A percentile compares a stretch with the other conserved stretches of the same genome.
phyloP scores from a whole-genome alignment of 257 asterid genomes.

The Verbena officinalis region DNA sequence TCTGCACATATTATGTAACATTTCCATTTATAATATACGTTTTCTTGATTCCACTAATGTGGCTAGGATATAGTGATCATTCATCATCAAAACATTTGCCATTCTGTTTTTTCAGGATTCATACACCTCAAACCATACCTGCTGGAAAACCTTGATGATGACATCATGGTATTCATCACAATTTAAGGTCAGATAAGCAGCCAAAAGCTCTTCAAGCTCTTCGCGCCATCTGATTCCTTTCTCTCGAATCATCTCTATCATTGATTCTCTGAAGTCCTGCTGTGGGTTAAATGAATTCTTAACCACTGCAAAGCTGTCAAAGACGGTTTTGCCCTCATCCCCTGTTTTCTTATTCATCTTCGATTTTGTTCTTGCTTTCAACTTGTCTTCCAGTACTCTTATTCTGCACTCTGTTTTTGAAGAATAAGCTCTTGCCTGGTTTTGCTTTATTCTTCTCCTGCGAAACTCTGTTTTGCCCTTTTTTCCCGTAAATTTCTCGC shows the following conservation, averaged over 20 bases:
- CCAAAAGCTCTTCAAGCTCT: slow-evolving; percentile 85
- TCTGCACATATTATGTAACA: slow-evolving; percentile 40
- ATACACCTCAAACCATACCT: slow-evolving; percentile 59
- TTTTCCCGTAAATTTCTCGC: slow-evolving; percentile 21
- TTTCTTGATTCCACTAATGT: slow-evolving; percentile 31
- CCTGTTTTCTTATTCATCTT: slow-evolving; percentile 35
- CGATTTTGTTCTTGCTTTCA: slow-evolving; percentile 49
- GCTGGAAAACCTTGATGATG: slow-evolving; percentile 81
- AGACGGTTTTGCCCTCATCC: slow-evolving; percentile 32
- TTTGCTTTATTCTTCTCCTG: slow-evolving; percentile 44
- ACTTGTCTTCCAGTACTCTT: slow-evolving; percentile 56
- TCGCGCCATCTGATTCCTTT: slow-evolving; percentile 51
- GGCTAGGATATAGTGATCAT: not conserved
- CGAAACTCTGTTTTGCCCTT: slow-evolving; percentile 25
- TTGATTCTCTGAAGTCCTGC: slow-evolving; percentile 80
- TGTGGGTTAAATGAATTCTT: slow-evolving; percentile 73
- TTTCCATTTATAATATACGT: slow-evolving; percentile 44
- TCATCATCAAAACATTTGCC: slow-evolving; percentile 28
- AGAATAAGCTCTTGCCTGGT: slow-evolving; percentile 36
- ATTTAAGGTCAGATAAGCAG: slow-evolving; percentile 78
- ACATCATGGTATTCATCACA: slow-evolving; percentile 64
- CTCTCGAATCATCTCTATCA: slow-evolving; percentile 82
- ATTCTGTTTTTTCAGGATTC: slow-evolving; percentile 39
- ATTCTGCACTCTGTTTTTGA: slow-evolving; percentile 63
- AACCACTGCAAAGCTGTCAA: slow-evolving; percentile 70